Conservation (phyloP, 2,329 filamentous ascomycete genomes). For the Diaporthe velutina region DNA sequence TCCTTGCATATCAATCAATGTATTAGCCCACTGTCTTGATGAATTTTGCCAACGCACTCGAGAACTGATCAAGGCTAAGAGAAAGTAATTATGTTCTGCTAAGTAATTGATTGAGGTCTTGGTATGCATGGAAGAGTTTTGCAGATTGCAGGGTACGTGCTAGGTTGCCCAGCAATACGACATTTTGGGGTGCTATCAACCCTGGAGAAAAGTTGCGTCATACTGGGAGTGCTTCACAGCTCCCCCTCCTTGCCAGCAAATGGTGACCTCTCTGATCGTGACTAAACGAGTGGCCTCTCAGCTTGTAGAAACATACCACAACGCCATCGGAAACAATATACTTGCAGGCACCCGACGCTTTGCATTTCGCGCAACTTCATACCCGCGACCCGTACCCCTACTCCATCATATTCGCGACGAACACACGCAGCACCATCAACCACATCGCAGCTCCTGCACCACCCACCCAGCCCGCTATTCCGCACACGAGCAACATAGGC, state of each 20-base stretch:
- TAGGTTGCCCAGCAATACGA: not conserved
- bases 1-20: not conserved
- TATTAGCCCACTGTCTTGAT: not conserved
- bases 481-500: not conserved
- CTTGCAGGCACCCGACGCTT: not conserved
- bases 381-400: not conserved
- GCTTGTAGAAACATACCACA: not conserved
- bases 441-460: not conserved
- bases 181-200: not conserved
- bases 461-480: constrained; percentile 21
- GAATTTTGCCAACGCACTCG: not conserved
- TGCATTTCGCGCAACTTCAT: not conserved
- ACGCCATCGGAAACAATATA: not conserved
- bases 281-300: not conserved
- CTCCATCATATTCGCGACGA: not conserved
- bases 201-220: constrained; percentile 32
- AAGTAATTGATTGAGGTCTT: not conserved
- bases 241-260: constrained; percentile 26
- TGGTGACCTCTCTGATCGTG: not conserved
- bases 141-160: not conserved
- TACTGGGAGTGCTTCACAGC: not conserved
- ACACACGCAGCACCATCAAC: not conserved
- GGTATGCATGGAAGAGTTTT: not conserved
- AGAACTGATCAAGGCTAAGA: not conserved
- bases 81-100: not conserved